Evolutionary conservation across 2,329 filamentous ascomycete genomes (phyloP), one percentile per base, ranked within the genome.

Genomic region (Xylariaceae sp.): DNA sequence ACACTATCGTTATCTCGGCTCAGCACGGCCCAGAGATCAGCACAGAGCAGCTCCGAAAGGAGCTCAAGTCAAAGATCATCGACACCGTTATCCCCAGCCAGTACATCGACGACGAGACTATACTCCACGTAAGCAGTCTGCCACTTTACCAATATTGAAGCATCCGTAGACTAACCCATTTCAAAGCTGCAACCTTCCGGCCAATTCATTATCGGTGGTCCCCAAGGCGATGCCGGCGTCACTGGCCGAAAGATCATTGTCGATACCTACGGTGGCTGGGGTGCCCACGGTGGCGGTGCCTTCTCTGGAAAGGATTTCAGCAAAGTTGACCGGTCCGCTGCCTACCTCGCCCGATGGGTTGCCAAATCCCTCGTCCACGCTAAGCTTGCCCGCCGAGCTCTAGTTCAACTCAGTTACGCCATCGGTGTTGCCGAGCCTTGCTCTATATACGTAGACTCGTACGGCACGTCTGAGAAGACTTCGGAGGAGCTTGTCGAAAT

Each of bases 281-380:
- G 94, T 80, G 94, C 94, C 68, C 94, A 99, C 83, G 94, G 94
- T 83, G 94, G 94, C 82, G 94, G 94, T 87, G 94, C 94, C 75
- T 99, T 99, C 88, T 97, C 94, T 70, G 94, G 94, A 71, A 99
- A 99, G 87, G 94, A 99, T 76, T 99, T 96, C 86, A 96, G 91
- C 84, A 99, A 99, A 85, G 94, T 99, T 77, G 94, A 99, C 74
- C 89, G 94, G 69, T 97, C 94, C 51, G 94, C 94, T 65, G 94
- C 94, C 71, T 99, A 99, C 80, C 86, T 97, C 67, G 91, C 84
- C 66, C 91, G 94, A 74, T 99, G 94, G 94, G 91, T 99, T 74
- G 94, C 94, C 79, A 99, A 99, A 85, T 99, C 94, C 42, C 84
- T 99, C 63, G 89, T 99, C 67, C 78, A 85, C 69, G 88, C 92